Percentiles rank a stretch among this genome's conserved stretches.
Evolutionary conservation across 768 basidiomycete genomes (phyloP).

Genomic region (Auricularia heimuer): DNA sequence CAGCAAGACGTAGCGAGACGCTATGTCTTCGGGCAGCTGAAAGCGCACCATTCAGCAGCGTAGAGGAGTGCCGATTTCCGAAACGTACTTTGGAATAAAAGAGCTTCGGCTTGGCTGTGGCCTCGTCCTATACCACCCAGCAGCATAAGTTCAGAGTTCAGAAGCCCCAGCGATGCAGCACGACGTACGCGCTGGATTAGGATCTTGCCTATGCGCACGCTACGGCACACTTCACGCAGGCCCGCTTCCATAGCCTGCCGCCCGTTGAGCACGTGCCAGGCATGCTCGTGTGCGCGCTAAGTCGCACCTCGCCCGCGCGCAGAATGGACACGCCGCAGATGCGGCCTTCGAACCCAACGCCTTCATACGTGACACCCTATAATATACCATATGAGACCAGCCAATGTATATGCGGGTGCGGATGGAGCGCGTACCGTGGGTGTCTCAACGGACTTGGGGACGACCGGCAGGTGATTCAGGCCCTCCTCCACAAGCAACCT

Average conservation of each 20-base stretch:
- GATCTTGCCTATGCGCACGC: conserved; percentile 93
- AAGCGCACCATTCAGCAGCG: background rate
- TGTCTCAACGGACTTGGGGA: conserved; percentile 66
- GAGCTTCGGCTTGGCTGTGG: conserved; percentile 84
- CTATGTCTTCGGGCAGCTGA: conserved; percentile 89
- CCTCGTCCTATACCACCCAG: conserved; percentile 68
- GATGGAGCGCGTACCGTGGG: conserved; percentile 48
- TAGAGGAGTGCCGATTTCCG: background rate
- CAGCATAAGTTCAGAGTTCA: background rate
- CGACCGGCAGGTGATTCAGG: conserved; percentile 75
- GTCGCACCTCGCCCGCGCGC: conserved; percentile 76
- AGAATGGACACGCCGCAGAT: conserved; percentile 95
- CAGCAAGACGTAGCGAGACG: conserved; percentile 81
- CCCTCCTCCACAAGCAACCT: conserved; percentile 74
- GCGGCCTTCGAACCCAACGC: conserved; percentile 92
- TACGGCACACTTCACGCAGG: conserved; percentile 88
- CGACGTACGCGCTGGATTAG: conserved; percentile 79
- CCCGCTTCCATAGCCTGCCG: conserved; percentile 93
- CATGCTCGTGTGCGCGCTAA: background rate
- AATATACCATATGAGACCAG: conserved; percentile 12
- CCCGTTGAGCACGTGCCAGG: background rate
- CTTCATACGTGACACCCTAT: conserved; percentile 74
- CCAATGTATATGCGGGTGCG: background rate
- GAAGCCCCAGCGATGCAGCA: background rate
- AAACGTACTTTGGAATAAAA: conserved; percentile 71